A percentile compares a stretch with the other conserved stretches of the same genome.
These are phyloP conservation scores for Tritrichomonas musculus DNA, from an alignment of 208 protist genomes.

Conservation along the genomic window DNA sequence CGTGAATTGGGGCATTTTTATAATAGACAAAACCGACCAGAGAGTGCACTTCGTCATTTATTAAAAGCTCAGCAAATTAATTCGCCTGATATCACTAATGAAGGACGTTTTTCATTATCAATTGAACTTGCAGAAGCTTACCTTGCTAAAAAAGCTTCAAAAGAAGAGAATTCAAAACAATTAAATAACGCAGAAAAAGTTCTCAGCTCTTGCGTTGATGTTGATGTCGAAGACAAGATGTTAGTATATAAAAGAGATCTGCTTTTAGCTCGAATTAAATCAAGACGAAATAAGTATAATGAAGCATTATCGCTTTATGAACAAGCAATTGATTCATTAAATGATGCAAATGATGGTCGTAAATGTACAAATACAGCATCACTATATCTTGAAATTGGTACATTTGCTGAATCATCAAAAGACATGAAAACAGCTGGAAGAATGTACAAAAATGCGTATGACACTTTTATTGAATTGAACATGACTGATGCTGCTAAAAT, in stretches of 20 bases:
- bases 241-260: background rate
- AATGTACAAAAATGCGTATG: background rate
- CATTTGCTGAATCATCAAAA: background rate
- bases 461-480: background rate
- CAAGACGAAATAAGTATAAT: background rate
- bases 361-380: background rate
- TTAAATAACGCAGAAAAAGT: background rate
- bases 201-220: background rate
- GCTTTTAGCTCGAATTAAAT: background rate
- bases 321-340: background rate
- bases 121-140: background rate
- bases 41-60: background rate
- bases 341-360: background rate
- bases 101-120: background rate
- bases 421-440: background rate
- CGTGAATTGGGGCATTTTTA: background rate
- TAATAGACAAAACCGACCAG: background rate
- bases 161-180: background rate
- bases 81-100: background rate
- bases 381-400: background rate
- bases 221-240: background rate
- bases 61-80: background rate
- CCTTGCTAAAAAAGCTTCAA: background rate
- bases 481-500: background rate
- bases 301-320: background rate